These are phyloP conservation scores for Schwanniomyces pseudopolymorphus DNA, from an alignment of 805 yeast genomes.

Conservation along the genomic window DNA sequence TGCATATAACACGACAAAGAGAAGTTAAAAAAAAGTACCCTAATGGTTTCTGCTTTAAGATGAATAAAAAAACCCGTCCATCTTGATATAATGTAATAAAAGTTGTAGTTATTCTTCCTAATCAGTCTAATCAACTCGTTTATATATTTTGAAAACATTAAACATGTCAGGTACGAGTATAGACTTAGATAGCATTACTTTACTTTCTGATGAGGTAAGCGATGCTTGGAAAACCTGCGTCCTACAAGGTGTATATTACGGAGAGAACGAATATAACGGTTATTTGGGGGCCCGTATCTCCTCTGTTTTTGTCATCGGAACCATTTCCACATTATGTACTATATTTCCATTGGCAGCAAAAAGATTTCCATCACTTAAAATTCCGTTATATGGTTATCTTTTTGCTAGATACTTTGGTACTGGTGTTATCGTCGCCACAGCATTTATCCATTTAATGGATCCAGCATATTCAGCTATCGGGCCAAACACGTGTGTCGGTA, in stretches of 20 bases:
- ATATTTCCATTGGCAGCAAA: constrained; percentile 29
- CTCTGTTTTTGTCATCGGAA: constrained; percentile 30
- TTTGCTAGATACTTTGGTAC: constrained; percentile 77
- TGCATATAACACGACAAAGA: not conserved
- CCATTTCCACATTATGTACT: constrained; percentile 27
- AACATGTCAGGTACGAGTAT: not conserved
- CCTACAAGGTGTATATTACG: constrained; percentile 1
- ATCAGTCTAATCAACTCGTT: not conserved
- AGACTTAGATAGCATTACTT: not conserved
- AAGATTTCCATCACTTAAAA: constrained; percentile 15
- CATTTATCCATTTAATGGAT: constrained; percentile 69
- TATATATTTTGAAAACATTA: not conserved
- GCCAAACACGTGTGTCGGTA: constrained; percentile 36
- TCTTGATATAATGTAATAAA: not conserved
- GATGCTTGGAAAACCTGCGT: constrained; percentile 2
- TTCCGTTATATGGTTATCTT: constrained; percentile 56
- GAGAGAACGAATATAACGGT: constrained; percentile 21
- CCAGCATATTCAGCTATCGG: constrained; percentile 48
- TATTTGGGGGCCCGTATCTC: constrained; percentile 25
- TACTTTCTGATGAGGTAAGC: not conserved
- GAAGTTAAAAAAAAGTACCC: not conserved
- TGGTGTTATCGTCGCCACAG: constrained; percentile 81
- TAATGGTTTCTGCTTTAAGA: not conserved
- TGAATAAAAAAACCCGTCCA: not conserved
- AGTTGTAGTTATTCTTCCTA: not conserved